Conservation (phyloP, 2,329 filamentous ascomycete species). For the Pyrenophora graminea region DNA sequence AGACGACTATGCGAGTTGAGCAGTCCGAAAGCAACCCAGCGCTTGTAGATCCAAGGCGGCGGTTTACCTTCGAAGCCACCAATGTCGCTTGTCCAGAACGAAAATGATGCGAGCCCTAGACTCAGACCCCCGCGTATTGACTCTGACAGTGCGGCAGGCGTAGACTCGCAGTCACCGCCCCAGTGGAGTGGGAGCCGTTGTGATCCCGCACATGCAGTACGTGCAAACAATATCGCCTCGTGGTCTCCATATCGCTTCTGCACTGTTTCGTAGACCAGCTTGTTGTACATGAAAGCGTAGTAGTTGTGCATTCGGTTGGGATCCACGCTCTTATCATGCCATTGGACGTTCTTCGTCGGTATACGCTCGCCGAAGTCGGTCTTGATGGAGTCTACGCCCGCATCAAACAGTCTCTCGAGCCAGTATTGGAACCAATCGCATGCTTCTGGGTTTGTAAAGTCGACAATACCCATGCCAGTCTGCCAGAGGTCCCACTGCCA, state of each 20-base stretch:
- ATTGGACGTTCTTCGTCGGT: conserved; percentile 66
- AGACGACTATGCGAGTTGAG: conserved; percentile 71
- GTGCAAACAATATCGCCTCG: conserved; percentile 68
- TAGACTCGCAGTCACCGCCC: conserved; percentile 77
- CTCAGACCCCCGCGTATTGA: conserved; percentile 68
- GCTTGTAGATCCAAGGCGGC: conserved; percentile 71
- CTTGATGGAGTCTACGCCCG: conserved; percentile 73
- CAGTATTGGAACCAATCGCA: conserved; percentile 67
- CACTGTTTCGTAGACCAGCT: conserved; percentile 68
- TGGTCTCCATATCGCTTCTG: conserved; percentile 56
- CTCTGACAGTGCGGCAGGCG: conserved; percentile 73
- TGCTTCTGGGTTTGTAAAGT: conserved; percentile 74
- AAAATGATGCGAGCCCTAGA: conserved; percentile 66
- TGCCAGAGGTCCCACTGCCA: conserved; percentile 82
- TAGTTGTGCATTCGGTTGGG: conserved; percentile 75
- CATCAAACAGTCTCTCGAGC: conserved; percentile 66
- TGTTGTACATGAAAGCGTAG: conserved; percentile 75
- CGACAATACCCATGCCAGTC: conserved; percentile 73
- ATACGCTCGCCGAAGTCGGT: conserved; percentile 78
- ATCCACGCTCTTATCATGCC: conserved; percentile 64
- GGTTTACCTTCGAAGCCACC: conserved; percentile 73
- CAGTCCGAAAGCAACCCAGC: conserved; percentile 77
- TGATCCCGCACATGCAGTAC: conserved; percentile 68
- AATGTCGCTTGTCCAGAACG: conserved; percentile 73
- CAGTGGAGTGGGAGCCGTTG: conserved; percentile 69